Conservation (phyloP, 2,329 filamentous ascomycete species). For the Fusarium incarnatum region DNA sequence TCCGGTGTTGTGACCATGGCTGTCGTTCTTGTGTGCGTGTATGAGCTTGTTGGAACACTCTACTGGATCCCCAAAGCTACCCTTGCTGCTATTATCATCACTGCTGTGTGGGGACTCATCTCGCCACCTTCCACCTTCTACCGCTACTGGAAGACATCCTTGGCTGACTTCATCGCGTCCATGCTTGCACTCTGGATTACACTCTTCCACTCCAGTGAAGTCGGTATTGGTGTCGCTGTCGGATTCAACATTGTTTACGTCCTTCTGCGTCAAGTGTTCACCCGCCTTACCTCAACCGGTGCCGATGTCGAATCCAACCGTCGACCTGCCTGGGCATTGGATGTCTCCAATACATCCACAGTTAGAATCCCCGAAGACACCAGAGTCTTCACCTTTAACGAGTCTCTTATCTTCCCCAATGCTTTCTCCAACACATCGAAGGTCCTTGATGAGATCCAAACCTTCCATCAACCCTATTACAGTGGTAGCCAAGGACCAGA, state of each 20-base stretch:
- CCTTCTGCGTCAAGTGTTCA: constrained; percentile 69
- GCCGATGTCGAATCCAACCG: constrained; percentile 48
- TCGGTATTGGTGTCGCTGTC: constrained; percentile 69
- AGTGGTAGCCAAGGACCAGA: constrained; percentile 48
- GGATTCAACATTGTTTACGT: constrained; percentile 73
- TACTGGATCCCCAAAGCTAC: constrained; percentile 77
- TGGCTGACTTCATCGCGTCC: constrained; percentile 72
- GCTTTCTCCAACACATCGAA: constrained; percentile 63
- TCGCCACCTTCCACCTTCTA: constrained; percentile 69
- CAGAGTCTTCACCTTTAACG: constrained; percentile 67
- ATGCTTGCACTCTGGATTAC: constrained; percentile 75
- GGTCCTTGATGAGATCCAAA: constrained; percentile 62
- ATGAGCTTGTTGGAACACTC: constrained; percentile 68
- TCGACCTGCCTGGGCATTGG: constrained; percentile 33
- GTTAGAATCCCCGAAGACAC: constrained; percentile 59
- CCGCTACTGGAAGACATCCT: constrained; percentile 71
- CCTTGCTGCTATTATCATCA: constrained; percentile 74
- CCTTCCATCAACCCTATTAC: constrained; percentile 56
- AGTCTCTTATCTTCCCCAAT: constrained; percentile 71
- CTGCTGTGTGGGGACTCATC: constrained; percentile 72
- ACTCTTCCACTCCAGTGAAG: constrained; percentile 69
- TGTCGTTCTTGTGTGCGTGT: constrained; percentile 71
- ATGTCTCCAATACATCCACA: constrained; percentile 32
- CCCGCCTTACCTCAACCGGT: constrained; percentile 50
- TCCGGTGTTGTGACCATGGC: constrained; percentile 70